Evolutionary conservation across 495 filamentous ascomycete genomes (phyloP).

Genomic region (Xylaria castorea): DNA sequence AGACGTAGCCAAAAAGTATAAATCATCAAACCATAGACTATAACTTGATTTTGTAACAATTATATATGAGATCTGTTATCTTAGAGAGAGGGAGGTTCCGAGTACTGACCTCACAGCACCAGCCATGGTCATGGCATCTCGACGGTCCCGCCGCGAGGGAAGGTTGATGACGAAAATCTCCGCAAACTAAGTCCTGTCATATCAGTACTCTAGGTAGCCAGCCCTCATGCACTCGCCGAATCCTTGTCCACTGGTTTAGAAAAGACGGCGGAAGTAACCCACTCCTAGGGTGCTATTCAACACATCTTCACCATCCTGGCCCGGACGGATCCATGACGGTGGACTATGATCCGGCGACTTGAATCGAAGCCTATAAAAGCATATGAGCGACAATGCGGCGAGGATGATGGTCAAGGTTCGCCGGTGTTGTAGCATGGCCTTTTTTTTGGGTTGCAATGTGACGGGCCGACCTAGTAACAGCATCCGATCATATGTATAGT

Average conservation of each 20-base stretch:
- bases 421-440: constrained; percentile 9
- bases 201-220: neutral
- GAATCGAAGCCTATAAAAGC: neutral
- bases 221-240: neutral
- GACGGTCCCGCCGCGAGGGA: constrained; percentile 65
- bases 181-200: constrained; percentile 53
- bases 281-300: constrained; percentile 11
- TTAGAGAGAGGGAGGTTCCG: neutral
- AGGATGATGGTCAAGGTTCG: neutral
- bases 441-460: neutral
- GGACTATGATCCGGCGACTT: neutral
- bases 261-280: neutral
- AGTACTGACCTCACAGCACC: constrained; percentile 43
- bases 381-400: neutral
- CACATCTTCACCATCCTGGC: neutral
- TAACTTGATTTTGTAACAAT: neutral
- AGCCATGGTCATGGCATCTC: constrained; percentile 63
- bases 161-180: constrained; percentile 69
- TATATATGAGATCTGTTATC: neutral
- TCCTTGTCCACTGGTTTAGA: neutral
- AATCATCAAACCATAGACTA: neutral
- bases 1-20: neutral
- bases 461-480: no score
- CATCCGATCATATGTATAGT: neutral
- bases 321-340: neutral